Base-by-base conservation (phyloP, 495 filamentous ascomycete species). In the Friedmanniomyces endolithicus region DNA sequence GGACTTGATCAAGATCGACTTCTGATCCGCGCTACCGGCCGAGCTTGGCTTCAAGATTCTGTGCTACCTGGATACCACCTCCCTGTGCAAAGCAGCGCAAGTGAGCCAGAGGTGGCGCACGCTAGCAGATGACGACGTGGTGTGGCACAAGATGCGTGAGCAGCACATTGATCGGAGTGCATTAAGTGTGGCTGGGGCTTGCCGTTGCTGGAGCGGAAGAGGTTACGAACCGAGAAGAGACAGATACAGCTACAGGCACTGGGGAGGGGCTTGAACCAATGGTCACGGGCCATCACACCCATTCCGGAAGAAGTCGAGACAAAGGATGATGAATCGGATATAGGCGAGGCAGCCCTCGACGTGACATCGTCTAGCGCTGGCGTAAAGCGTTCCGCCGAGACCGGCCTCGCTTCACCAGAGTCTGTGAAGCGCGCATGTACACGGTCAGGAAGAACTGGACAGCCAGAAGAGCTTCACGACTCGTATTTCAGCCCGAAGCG, bases 121-220 rank as follows among this genome's bases (percentile, higher is more conserved):
- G 48, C 68, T 99, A 23, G 92, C 92, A 1, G 94, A 96, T 66
- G 89, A 95, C 64, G 90, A 99, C 70, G 84, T 95, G 23, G 92
- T 99, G 1, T 99, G 92, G 92, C 90, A 96, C 61, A 84, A 83
- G 52, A 97, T 99, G 90, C 97, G 92, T 64, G 90, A 96, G 71
- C 92, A 99, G 64, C 92, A 99, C 63, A 97, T 95, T 51, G 88
- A 92, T 62, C 77, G 90, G 48, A 95, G 67, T 99, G 92, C 70
- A 89, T 82, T 47, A 96, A 95, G 65, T 99, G 92, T 64, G 90
- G 94, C 16, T 95, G 88, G 89, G 92, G 92, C 2, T 67, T 99
- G 45, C 92, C 92, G 43, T 72, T 92, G 46, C 67, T 98, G 52
- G 92, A 97, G 61, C 78, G 88, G 55, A 95, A 94, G 67, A 78